Evolutionary conservation across 1,284 basidiomycete genomes (phyloP).

Genomic region (Wallemia mellicola): DNA sequence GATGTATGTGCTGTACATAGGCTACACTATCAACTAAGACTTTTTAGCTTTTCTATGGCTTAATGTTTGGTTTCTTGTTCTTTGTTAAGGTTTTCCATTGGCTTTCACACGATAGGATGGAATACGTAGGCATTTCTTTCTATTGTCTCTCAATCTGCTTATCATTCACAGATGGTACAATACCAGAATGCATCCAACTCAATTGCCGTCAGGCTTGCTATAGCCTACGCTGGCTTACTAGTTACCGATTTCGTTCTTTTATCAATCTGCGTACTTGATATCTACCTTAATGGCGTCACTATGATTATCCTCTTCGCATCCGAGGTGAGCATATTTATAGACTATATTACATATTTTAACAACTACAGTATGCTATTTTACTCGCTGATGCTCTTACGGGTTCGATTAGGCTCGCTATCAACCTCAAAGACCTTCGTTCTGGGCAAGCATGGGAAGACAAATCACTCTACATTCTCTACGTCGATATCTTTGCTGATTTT

Average conservation of each 20-base stretch:
- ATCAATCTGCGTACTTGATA: conserved; percentile 41
- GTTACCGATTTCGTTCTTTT: conserved; percentile 40
- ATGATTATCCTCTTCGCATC: conserved; percentile 82
- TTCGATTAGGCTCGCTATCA: conserved; percentile 58
- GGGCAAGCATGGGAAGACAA: conserved; percentile 61
- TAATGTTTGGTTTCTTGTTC: conserved; percentile 72
- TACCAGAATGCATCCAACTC: conserved; percentile 44
- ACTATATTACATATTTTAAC: conserved; percentile 3
- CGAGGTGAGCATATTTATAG: conserved; percentile 29
- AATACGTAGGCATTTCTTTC: conserved; percentile 54
- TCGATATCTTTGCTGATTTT: conserved; percentile 81
- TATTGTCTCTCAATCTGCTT: not conserved
- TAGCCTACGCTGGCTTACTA: conserved; percentile 38
- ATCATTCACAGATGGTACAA: conserved; percentile 60
- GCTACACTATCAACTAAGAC: conserved; percentile 24
- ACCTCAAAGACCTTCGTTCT: conserved; percentile 45
- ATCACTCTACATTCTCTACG: conserved; percentile 86
- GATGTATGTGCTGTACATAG: not conserved
- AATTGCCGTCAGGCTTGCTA: conserved; percentile 57
- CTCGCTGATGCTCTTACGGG: conserved; percentile 50
- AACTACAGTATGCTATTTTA: conserved; percentile 50
- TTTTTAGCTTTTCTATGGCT: conserved; percentile 65
- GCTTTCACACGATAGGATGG: conserved; percentile 75
- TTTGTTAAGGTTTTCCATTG: conserved; percentile 96
- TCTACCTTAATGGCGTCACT: conserved; percentile 45